Conservation (phyloP, 352 stramenopile genomes). For the Phytophthora quininea region DNA sequence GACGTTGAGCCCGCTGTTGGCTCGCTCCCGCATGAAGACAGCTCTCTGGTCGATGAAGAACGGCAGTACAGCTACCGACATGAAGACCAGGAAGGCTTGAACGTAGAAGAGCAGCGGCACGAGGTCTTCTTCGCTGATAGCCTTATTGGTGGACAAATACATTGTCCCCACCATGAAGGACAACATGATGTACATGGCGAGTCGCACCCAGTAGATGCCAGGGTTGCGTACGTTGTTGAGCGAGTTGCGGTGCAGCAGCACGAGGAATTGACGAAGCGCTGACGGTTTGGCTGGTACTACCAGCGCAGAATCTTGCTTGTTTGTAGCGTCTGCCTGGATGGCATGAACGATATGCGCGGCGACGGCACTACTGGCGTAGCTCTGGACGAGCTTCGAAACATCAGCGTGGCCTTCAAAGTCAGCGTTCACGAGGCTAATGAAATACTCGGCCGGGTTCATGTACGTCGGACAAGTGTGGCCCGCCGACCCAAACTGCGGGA, state of each 20-base stretch:
- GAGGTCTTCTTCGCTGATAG: constrained; percentile 32
- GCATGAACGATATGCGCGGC: constrained; percentile 7
- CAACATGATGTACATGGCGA: constrained; percentile 78
- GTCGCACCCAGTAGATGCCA: constrained; percentile 70
- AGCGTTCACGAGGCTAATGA: constrained; percentile 60
- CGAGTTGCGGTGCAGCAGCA: constrained; percentile 59
- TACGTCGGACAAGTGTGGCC: constrained; percentile 63
- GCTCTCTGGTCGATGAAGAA: constrained; percentile 83
- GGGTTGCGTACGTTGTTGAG: constrained; percentile 68
- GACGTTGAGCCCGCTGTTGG: constrained; percentile 53
- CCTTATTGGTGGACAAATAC: constrained; percentile 47
- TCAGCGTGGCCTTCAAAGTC: constrained; percentile 49
- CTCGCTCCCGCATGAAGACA: constrained; percentile 81
- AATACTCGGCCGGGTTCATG: constrained; percentile 69
- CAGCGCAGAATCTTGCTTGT: constrained; percentile 5
- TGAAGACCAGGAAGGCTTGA: constrained; percentile 90
- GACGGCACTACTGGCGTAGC: constrained; percentile 7
- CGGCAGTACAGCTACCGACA: constrained; percentile 84
- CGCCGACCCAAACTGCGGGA: constrained; percentile 53
- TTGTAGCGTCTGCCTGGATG: constrained; percentile 14
- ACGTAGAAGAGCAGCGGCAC: constrained; percentile 85
- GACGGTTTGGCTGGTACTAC: constrained; percentile 40
- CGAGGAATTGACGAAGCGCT: constrained; percentile 47
- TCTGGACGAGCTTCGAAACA: constrained; percentile 5
- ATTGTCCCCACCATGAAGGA: constrained; percentile 74